Conservation (phyloP, 1,284 basidiomycete genomes). For the Waitea zeae region DNA sequence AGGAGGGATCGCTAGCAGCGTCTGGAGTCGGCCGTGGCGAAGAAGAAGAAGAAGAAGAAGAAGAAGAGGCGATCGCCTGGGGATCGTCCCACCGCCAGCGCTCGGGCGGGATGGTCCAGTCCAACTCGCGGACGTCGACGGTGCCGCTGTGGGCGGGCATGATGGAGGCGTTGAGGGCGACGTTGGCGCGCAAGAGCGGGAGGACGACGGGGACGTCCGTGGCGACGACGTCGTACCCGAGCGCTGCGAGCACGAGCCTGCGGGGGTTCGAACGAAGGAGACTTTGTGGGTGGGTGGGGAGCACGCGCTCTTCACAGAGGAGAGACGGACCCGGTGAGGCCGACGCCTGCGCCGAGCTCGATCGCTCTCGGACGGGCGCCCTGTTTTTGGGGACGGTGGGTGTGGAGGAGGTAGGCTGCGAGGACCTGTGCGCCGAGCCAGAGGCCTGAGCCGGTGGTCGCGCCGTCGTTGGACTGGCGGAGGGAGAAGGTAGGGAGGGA, state of each 20-base stretch:
- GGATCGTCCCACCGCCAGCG: conserved; percentile 34
- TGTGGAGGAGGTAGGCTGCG: conserved; percentile 36
- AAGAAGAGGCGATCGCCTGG: conserved; percentile 4
- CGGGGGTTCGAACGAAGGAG: conserved; percentile 3
- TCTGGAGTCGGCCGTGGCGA: no score
- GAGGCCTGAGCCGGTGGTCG: conserved; percentile 72
- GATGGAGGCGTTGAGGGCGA: conserved; percentile 28
- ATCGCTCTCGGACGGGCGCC: conserved; percentile 27
- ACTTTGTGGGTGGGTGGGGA: not conserved
- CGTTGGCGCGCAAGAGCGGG: conserved; percentile 50
- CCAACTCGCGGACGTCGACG: conserved; percentile 41
- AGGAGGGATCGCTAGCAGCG: conserved; percentile 11
- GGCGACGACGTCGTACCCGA: conserved; percentile 64
- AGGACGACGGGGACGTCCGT: conserved; percentile 66
- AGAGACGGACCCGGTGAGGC: conserved; percentile 53
- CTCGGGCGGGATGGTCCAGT: conserved; percentile 41
- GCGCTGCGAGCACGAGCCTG: conserved; percentile 49
- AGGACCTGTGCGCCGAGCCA: conserved; percentile 77
- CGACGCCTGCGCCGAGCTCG: conserved; percentile 75
- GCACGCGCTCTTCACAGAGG: conserved; percentile 2
- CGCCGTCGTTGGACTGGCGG: conserved; percentile 33
- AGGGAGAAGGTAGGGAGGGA: conserved; percentile 25
- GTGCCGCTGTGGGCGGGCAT: conserved; percentile 19
- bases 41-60: conserved; percentile 2
- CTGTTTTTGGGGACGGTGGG: conserved; percentile 10